A percentile compares a stretch with the other conserved stretches of the same genome.
phyloP scores from a whole-genome alignment of 331 rosid species.

The Acacia concinna region DNA sequence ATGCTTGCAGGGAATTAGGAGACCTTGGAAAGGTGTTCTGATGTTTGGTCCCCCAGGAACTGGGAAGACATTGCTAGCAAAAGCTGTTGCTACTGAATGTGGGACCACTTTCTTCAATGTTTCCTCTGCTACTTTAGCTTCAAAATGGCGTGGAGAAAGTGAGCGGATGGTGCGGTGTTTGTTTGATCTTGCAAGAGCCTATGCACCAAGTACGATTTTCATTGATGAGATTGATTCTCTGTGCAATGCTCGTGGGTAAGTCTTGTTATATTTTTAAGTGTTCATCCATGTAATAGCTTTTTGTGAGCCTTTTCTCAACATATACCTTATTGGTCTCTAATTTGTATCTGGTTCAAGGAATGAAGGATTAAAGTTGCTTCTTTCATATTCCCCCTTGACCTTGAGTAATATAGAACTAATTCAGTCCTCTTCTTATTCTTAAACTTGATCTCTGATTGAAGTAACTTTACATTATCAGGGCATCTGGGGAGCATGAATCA shows the following conservation, averaged over 20 bases:
- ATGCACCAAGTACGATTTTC: constrained; percentile 96
- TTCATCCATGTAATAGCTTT: neutral
- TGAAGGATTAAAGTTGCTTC: neutral
- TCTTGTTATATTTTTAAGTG: neutral
- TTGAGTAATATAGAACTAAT: neutral
- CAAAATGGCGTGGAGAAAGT: constrained; percentile 99
- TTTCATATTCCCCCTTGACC: constrained; percentile 3
- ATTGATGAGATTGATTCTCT: constrained; percentile 97
- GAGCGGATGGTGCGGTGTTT: constrained; percentile 97
- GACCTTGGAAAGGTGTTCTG: constrained; percentile 99
- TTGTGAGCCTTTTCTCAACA: neutral
- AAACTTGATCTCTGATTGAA: constrained; percentile 29
- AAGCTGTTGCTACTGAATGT: constrained; percentile 99
- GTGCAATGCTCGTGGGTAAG: constrained; percentile 89
- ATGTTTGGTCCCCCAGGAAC: constrained; percentile 99
- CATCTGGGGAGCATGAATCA: constrained; percentile 98
- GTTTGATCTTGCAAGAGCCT: constrained; percentile 97
- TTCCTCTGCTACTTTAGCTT: constrained; percentile 93
- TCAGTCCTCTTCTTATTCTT: neutral
- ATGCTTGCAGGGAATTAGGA: constrained; percentile 84
- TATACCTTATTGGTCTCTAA: neutral
- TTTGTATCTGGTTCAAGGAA: neutral
- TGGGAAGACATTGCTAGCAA: constrained; percentile 96
- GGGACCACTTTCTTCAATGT: constrained; percentile 97
- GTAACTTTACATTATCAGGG: constrained; percentile 52